A percentile compares a stretch with the other conserved stretches of the same genome.
Conservation (phyloP, 352 stramenopile genomes). For the Globisporangium yorkense region DNA sequence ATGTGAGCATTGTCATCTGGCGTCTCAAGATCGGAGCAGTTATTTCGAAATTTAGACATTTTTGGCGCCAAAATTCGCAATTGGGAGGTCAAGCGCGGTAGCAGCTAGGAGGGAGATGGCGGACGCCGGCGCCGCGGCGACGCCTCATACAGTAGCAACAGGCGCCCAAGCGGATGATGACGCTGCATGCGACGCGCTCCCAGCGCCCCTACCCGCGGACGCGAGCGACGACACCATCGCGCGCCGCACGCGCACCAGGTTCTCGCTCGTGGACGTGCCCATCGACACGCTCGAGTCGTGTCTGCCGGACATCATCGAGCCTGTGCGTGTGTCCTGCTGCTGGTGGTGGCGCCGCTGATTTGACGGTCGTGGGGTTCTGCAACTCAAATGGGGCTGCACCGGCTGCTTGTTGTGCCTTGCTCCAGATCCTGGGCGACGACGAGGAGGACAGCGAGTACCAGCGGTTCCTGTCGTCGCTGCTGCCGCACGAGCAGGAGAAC, state of each 20-base stretch:
- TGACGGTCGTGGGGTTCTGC: no score
- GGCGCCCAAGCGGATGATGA: no score
- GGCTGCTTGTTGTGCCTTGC: no score
- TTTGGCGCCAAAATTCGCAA: no score
- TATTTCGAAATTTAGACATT: no score
- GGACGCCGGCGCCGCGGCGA: no score
- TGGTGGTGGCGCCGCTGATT: background rate
- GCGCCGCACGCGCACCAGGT: conserved; percentile 60
- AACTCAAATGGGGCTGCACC: background rate
- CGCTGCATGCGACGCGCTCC: background rate
- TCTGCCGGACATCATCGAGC: conserved; percentile 34
- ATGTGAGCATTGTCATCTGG: background rate
- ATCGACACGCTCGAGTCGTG: conserved; percentile 68
- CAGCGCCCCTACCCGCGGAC: background rate
- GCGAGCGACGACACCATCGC: conserved; percentile 46
- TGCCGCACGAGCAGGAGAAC: conserved; percentile 68
- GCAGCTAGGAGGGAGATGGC: no score
- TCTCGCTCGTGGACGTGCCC: conserved; percentile 69
- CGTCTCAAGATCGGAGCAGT: no score
- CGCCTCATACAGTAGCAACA: no score
- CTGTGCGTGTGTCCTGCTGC: conserved; percentile 17
- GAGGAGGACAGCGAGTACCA: conserved; percentile 71
- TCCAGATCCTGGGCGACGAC: conserved; percentile 15
- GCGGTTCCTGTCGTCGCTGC: conserved; percentile 71
- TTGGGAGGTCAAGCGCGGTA: no score